Evolutionary conservation across 148 eudicot species (phyloP).

Genomic region (Beta vulgaris): DNA sequence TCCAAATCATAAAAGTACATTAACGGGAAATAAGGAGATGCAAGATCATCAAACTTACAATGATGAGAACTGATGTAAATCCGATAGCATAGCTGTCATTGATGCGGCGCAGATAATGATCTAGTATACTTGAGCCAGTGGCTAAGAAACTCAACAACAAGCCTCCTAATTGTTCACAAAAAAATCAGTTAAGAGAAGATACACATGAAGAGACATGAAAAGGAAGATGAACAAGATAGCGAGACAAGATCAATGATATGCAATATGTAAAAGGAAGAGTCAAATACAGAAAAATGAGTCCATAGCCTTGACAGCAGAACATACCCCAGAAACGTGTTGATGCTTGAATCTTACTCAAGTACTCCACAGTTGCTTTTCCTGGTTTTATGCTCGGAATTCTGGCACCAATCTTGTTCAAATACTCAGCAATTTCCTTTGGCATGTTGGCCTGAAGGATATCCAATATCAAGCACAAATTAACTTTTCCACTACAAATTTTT

Average conservation of each 20-base stretch:
- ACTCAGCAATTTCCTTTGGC: constrained; percentile 97
- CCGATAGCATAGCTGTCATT: constrained; percentile 87
- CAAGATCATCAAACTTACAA: constrained; percentile 56
- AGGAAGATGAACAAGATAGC: not conserved
- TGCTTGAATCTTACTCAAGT: constrained; percentile 82
- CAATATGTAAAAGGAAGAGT: not conserved
- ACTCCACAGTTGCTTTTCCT: constrained; percentile 86
- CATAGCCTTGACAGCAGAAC: constrained; percentile 10
- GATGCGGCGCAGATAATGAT: constrained; percentile 69
- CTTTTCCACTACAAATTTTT: not conserved
- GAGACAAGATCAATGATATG: not conserved
- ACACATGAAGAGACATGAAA: not conserved
- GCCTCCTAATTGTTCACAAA: constrained; percentile 57
- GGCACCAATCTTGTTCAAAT: constrained; percentile 96
- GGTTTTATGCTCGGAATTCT: constrained; percentile 92
- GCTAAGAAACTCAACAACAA: constrained; percentile 78
- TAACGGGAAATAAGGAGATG: not conserved
- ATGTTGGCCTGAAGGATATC: constrained; percentile 68
- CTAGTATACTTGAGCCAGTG: constrained; percentile 79
- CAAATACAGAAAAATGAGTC: constrained; percentile 5
- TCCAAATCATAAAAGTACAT: not conserved
- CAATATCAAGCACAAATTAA: not conserved
- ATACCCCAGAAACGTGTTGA: constrained; percentile 99
- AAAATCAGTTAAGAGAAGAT: constrained; percentile 3
- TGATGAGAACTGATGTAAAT: constrained; percentile 90